Evolutionary conservation across 1,139 yeast species (phyloP), one percentile per base, ranked within the genome.

Genomic region (Lodderomyces theae): DNA sequence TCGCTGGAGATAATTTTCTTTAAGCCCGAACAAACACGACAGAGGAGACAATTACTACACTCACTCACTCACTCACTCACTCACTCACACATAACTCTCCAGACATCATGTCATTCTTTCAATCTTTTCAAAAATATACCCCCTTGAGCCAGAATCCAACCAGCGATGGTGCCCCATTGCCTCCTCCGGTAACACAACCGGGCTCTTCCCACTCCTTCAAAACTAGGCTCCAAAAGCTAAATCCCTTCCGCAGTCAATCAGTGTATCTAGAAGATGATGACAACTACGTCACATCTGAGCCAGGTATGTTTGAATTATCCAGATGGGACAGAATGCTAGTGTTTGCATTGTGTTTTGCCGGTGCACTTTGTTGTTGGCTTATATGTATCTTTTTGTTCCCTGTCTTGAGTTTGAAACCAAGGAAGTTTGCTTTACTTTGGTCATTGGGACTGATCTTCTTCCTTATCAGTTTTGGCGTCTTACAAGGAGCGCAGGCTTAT

Each of bases 391-490:
- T 78, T 44, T 60, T 80, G 39, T 75, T 80, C 58, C 85, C 86
- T 1, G 63, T 80, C 10, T 60, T 80, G 36, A 61, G 79, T 2
- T 57, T 79, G 34, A 77, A 74, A 52, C 85, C 85, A 0, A 59
- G 76, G 37, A 80, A 80, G 53, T 79, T 80, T 58, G 81, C 83
- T 15, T 51, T 78, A 15, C 61, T 80, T 37, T 80, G 85, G 82
- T 74, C 83, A 0, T 54, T 80, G 35, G 86, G 86, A 0, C 77
- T 82, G 6, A 64, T 78, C 1, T 65, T 79, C 49, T 80, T 80
- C 58, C 54, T 80, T 42, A 65, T 72, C 5, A 73, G 83, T 45
- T 80, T 80, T 53, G 82, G 80, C 2, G 74, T 79, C 0, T 57
- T 79, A 37, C 82, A 78, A 52, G 85, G 85, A 0, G 65, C 69